These are phyloP conservation scores for Leccinum broughii DNA, from an alignment of 768 basidiomycete species.

Conservation along the genomic window DNA sequence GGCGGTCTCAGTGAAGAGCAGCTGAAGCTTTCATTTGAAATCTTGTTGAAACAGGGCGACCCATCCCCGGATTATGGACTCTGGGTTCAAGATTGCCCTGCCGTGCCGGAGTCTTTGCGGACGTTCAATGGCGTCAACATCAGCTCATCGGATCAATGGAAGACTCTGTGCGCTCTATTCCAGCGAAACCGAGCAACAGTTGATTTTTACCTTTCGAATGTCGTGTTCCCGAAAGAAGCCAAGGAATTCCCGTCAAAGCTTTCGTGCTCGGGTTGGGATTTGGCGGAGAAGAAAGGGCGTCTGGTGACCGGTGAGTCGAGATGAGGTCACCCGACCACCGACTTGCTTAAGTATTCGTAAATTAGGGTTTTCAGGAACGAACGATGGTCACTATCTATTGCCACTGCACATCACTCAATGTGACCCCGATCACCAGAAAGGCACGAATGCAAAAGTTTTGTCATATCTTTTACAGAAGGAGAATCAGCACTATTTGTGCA, in stretches of 20 bases:
- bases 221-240: slow-evolving; percentile 52
- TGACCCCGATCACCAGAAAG: slow-evolving; percentile 30
- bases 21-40: slow-evolving; percentile 1
- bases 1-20: slow-evolving; percentile 1
- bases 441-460: slow-evolving; percentile 41
- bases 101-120: slow-evolving; percentile 33
- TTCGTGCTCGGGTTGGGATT: slow-evolving; percentile 54
- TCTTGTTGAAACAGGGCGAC: slow-evolving; percentile 41
- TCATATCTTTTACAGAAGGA: slow-evolving; percentile 30
- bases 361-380: slow-evolving; percentile 52
- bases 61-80: slow-evolving; percentile 41
- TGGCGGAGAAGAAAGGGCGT: slow-evolving; percentile 38
- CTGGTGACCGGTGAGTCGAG: slow-evolving; percentile 12
- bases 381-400: slow-evolving; percentile 41
- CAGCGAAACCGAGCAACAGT: slow-evolving; percentile 38
- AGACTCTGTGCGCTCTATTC: slow-evolving; percentile 37
- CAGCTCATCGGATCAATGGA: slow-evolving; percentile 37
- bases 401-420: slow-evolving; percentile 19
- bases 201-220: slow-evolving; percentile 46
- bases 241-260: slow-evolving; percentile 50
- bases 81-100: slow-evolving; percentile 33
- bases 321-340: no score
- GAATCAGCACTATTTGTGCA: slow-evolving; percentile 37
- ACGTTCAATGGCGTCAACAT: slow-evolving; percentile 44
- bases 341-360: no score